Evolutionary conservation across 1,284 basidiomycete species (phyloP), one percentile per base, ranked within the genome.

Genomic region (Sporisorium sorghi): DNA sequence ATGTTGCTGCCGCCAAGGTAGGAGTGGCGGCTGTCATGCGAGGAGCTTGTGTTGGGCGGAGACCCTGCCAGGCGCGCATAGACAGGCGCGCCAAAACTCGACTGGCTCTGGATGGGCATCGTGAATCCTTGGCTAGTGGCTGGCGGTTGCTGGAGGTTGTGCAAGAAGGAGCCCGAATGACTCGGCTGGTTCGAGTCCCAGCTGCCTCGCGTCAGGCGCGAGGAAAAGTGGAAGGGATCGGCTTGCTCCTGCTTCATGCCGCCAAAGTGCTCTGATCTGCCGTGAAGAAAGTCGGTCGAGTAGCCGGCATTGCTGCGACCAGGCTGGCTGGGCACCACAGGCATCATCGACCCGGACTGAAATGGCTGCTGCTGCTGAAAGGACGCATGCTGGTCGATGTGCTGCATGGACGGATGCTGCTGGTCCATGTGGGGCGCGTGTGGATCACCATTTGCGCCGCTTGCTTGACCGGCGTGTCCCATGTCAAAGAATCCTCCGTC

Each of bases 131-230:
- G 72, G 26, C 72, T 74, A 6, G 72, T 74, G 9, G 72, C 66
- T 0, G 72, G 67, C 5, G 72, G 56, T 26, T 56, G 72, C 30
- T 69, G 72, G 1, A 64, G 24, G n/a, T 59, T 49, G 49, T 74
- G 72, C 19, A 58, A 11, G 14, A 57, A 58, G 5, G 58, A 33
- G 10, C 28, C 35, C 5, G 58, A 42, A 10, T 69, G 67, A 12
- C 49, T 57, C 5, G 59, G 62, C 49, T 74, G 72, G 17, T 63
- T 67, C 44, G 72, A 70, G 59, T 74, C 72, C 72, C 72, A 74
- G 53, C 72, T 74, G 24, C 62, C 66, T 11, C 72, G 58, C 10
- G 62, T 17, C 23, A 58, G 24, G 9, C 67, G 55, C 7, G 64
- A 54, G 1, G 70, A 73, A 42, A 73, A 73, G 51, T 73, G 71